Percentiles rank a stretch among this genome's conserved stretches.
Evolutionary conservation across 306 rosid species (phyloP).

Genomic region (Corylus americana): DNA sequence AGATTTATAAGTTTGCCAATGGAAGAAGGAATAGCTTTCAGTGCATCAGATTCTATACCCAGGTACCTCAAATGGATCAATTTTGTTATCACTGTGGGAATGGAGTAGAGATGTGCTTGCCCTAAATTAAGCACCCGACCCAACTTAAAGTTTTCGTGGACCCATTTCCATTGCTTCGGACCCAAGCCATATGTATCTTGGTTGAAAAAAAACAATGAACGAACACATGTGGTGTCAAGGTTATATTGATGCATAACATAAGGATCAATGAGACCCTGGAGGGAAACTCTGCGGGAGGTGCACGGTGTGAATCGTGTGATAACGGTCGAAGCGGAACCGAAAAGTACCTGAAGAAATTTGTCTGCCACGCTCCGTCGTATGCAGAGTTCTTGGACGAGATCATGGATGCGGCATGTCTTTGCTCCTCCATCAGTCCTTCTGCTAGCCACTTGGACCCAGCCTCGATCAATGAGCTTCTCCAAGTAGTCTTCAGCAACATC

Average conservation of each 20-base stretch:
- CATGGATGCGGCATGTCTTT: slow-evolving; percentile 1
- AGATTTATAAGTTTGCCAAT: neutral
- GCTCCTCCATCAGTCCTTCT: slow-evolving; percentile 12
- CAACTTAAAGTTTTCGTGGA: neutral
- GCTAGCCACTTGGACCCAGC: neutral
- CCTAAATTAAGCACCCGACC: neutral
- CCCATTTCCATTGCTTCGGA: neutral
- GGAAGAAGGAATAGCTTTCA: neutral
- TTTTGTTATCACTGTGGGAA: neutral
- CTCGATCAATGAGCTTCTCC: neutral
- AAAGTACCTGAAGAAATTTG: neutral
- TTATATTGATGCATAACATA: no score
- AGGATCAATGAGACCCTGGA: neutral
- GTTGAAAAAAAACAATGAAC: neutral
- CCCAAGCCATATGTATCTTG: neutral
- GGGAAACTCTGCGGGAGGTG: neutral
- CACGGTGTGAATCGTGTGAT: no score
- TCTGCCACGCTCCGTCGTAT: neutral
- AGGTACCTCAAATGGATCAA: slow-evolving; percentile 5
- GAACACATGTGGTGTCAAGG: neutral
- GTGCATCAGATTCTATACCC: neutral
- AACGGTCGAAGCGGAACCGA: accelerated
- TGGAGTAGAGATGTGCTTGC: accelerated
- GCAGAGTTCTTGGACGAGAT: neutral
- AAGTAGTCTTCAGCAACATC: slow-evolving; percentile 10